Conservation (phyloP, 2,329 filamentous ascomycete genomes). For the Claviceps sp. region DNA sequence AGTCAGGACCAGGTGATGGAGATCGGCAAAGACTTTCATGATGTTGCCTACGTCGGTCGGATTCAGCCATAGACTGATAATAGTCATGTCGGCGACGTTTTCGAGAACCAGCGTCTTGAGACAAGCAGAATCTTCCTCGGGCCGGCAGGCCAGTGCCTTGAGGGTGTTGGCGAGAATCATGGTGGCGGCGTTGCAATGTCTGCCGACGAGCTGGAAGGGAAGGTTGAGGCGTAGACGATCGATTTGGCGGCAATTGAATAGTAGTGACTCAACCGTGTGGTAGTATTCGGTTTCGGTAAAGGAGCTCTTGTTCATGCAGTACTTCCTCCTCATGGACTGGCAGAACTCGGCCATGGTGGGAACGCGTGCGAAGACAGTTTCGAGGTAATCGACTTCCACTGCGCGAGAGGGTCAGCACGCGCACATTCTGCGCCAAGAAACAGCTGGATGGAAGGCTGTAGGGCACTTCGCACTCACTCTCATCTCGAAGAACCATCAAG, state of each 20-base stretch:
- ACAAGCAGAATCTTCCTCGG: conserved; percentile 27
- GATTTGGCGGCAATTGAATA: conserved; percentile 31
- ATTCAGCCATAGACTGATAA: conserved; percentile 36
- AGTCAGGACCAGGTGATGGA: conserved; percentile 33
- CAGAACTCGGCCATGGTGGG: conserved; percentile 33
- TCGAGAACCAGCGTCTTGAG: conserved; percentile 36
- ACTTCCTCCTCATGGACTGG: conserved; percentile 27
- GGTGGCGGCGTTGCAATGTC: conserved; percentile 31
- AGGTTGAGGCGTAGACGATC: conserved; percentile 35
- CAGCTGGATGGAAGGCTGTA: no score
- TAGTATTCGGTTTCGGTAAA: conserved; percentile 38
- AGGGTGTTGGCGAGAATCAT: conserved; percentile 39
- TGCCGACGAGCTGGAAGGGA: conserved; percentile 36
- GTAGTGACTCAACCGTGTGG: conserved; percentile 24
- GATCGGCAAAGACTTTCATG: conserved; percentile 24
- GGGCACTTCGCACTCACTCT: conserved; percentile 22
- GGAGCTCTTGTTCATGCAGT: conserved; percentile 33
- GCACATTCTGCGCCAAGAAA: not conserved
- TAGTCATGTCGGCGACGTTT: conserved; percentile 33
- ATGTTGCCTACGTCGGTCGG: conserved; percentile 37
- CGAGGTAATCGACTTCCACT: conserved; percentile 37
- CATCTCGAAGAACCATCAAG: conserved; percentile 38
- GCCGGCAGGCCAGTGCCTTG: conserved; percentile 31
- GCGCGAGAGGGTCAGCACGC: conserved; percentile 6
- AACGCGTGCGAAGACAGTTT: conserved; percentile 30